Conservation (phyloP, 495 filamentous ascomycete genomes). For the Rusavskia elegans region DNA sequence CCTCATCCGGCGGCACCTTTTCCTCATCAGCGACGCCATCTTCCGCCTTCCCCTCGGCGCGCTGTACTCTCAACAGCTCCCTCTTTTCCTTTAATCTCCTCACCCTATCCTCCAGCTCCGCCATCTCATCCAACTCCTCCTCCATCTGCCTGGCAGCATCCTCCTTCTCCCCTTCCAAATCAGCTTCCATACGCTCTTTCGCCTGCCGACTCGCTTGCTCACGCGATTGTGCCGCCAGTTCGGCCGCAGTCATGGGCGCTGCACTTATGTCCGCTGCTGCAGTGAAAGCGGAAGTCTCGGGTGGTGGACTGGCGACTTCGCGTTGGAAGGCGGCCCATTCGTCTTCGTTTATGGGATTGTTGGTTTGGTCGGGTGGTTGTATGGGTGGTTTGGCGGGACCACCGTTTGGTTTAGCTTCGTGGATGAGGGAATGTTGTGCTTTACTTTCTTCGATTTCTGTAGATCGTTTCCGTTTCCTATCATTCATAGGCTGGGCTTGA, state of each 20-base stretch:
- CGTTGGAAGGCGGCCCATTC: slow-evolving; percentile 89
- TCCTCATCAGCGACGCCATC: slow-evolving; percentile 23
- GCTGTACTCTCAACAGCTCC: slow-evolving; percentile 44
- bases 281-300: slow-evolving; percentile 19
- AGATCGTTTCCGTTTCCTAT: neutral
- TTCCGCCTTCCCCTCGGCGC: slow-evolving; percentile 26
- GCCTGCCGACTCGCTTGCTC: slow-evolving; percentile 36
- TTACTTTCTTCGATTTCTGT: neutral
- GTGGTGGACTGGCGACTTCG: slow-evolving; percentile 49
- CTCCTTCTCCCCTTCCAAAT: slow-evolving; percentile 69
- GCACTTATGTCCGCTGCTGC: slow-evolving; percentile 53
- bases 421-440: neutral
- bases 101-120: slow-evolving; percentile 69
- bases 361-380: slow-evolving; percentile 3
- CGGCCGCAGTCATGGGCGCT: slow-evolving; percentile 47
- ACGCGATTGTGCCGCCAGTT: slow-evolving; percentile 49
- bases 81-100: slow-evolving; percentile 55
- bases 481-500: neutral
- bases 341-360: slow-evolving; percentile 48
- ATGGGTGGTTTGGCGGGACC: no score
- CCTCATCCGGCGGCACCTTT: slow-evolving; percentile 10
- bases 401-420: neutral
- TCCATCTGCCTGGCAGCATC: slow-evolving; percentile 68
- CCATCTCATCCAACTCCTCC: slow-evolving; percentile 92
- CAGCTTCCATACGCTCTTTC: slow-evolving; percentile 41